Percentiles rank a stretch among this genome's conserved stretches.
These are phyloP conservation scores for Hericium alpestre DNA, from an alignment of 768 basidiomycete species.

Conservation along the genomic window DNA sequence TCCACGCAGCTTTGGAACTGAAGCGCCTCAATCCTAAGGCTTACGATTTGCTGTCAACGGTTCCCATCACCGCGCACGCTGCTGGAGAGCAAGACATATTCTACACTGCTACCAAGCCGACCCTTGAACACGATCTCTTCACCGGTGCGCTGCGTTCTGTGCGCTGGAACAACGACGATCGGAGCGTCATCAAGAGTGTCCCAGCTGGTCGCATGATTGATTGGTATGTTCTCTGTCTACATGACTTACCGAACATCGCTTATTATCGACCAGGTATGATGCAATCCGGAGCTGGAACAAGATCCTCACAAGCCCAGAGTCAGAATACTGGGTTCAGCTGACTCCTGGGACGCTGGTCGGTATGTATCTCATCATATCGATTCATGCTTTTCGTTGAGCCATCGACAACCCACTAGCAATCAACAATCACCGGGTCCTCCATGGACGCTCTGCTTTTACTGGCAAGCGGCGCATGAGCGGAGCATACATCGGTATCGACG, in stretches of 20 bases:
- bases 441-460: conserved; percentile 85
- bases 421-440: conserved; percentile 89
- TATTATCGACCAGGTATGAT: conserved; percentile 40
- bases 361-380: conserved; percentile 17
- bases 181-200: conserved; percentile 66
- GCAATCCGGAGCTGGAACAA: conserved; percentile 74
- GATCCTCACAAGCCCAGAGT: conserved; percentile 66
- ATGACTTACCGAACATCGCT: not conserved
- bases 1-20: conserved; percentile 79
- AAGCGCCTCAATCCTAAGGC: conserved; percentile 59
- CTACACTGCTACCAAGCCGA: conserved; percentile 56
- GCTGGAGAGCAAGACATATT: conserved; percentile 61
- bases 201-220: conserved; percentile 52
- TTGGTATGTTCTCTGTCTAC: conserved; percentile 40
- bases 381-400: not conserved
- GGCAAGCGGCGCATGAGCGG: conserved; percentile 91
- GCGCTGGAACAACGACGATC: conserved; percentile 91
- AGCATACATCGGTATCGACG: conserved; percentile 87
- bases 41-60: conserved; percentile 56
- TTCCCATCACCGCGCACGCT: conserved; percentile 75
- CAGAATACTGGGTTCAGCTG: conserved; percentile 89
- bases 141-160: conserved; percentile 63
- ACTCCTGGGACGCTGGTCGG: conserved; percentile 77
- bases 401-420: conserved; percentile 41
- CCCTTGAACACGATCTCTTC: conserved; percentile 53